Conservation (phyloP, 1,139 yeast species). For the Spathaspora sp. region DNA sequence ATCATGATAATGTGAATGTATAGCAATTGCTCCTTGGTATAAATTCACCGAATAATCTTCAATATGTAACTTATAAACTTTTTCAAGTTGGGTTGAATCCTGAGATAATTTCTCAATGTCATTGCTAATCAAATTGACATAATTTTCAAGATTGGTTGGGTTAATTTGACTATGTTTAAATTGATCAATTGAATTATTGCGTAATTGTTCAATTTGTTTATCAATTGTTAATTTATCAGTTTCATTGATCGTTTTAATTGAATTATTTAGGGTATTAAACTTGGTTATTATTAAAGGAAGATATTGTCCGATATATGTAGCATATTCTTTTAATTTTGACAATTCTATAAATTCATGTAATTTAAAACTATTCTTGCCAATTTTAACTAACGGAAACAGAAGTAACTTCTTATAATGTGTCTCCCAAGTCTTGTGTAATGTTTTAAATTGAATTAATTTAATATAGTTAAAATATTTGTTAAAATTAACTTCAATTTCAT, state of each 20-base stretch:
- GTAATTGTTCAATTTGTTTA: slow-evolving; percentile 28
- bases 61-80: slow-evolving; percentile 19
- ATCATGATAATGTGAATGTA: slow-evolving; percentile 16
- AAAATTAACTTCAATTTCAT: slow-evolving; percentile 53
- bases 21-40: slow-evolving; percentile 13
- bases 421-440: slow-evolving; percentile 51
- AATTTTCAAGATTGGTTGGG: slow-evolving; percentile 4
- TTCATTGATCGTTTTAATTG: slow-evolving; percentile 24
- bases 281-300: slow-evolving; percentile 33
- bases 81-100: slow-evolving; percentile 10
- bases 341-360: slow-evolving; percentile 27
- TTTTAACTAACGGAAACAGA: slow-evolving; percentile 29
- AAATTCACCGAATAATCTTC: slow-evolving; percentile 15
- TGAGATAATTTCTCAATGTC: slow-evolving; percentile 19
- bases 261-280: slow-evolving; percentile 42
- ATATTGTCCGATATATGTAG: slow-evolving; percentile 23
- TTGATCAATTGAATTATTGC: slow-evolving; percentile 34
- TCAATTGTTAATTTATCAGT: slow-evolving; percentile 30
- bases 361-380: slow-evolving; percentile 14
- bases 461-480: slow-evolving; percentile 49
- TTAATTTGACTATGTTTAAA: slow-evolving; percentile 23
- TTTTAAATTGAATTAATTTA: slow-evolving; percentile 44
- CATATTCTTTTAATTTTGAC: slow-evolving; percentile 22
- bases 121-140: slow-evolving; percentile 10
- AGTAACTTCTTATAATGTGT: slow-evolving; percentile 39